phyloP scores from a whole-genome alignment of 2,329 filamentous ascomycete species.

The Sordariomycetes sp. region DNA sequence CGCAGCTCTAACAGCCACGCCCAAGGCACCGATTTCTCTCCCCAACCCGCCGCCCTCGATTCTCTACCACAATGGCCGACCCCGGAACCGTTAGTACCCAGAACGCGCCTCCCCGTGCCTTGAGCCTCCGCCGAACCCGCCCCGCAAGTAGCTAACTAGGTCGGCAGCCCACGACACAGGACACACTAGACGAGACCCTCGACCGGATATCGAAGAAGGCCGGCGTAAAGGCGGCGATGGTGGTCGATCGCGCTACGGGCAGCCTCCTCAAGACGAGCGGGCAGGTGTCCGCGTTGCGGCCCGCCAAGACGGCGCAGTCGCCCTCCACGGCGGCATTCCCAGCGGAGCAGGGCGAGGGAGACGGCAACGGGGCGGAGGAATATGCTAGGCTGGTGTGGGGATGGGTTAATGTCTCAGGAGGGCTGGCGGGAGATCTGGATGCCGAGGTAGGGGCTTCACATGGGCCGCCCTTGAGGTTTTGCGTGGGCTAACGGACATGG shows the following conservation, averaged over 20 bases:
- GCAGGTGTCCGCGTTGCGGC: constrained; percentile 46
- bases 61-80: constrained; percentile 1
- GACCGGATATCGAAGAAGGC: constrained; percentile 65
- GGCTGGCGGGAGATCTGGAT: constrained; percentile 62
- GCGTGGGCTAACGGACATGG: not conserved
- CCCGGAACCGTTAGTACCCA: not conserved
- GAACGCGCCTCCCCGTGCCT: not conserved
- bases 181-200: constrained; percentile 55
- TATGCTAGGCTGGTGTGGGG: constrained; percentile 68
- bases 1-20: not conserved
- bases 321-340: constrained; percentile 32
- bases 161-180: constrained; percentile 33
- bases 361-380: constrained; percentile 55
- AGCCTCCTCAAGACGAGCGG: constrained; percentile 68
- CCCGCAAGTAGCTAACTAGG: not conserved
- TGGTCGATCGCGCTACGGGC: constrained; percentile 61
- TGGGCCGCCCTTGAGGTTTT: not conserved
- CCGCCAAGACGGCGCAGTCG: constrained; percentile 17
- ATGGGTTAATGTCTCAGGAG: constrained; percentile 59
- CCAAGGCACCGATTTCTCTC: not conserved
- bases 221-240: constrained; percentile 67
- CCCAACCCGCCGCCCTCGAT: not conserved
- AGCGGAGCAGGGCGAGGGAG: constrained; percentile 31
- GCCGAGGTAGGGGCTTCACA: constrained; percentile 41
- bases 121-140: not conserved